phyloP scores from a whole-genome alignment of 179 eudicot species.

The Heliamphora pulchella region DNA sequence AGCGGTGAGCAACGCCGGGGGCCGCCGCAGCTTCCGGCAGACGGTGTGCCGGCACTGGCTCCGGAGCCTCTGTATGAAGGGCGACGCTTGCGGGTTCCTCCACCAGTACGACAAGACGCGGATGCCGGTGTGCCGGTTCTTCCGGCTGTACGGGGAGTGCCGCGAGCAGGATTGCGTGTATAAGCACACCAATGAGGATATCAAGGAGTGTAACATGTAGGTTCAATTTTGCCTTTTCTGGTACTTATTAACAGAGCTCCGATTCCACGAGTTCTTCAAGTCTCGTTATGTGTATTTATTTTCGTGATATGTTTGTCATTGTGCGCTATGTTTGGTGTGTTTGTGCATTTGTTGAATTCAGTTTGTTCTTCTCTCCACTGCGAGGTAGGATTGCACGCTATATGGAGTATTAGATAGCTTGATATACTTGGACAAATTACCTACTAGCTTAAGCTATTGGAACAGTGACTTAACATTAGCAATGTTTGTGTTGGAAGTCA shows the following conservation, averaged over 20 bases:
- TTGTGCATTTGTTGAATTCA: no score
- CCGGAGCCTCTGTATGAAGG: constrained; percentile 96
- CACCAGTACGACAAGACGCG: constrained; percentile 67
- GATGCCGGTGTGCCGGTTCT: constrained; percentile 92
- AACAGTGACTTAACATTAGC: no score
- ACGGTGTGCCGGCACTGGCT: constrained; percentile 99
- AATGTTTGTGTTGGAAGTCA: background rate
- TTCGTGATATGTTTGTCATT: no score
- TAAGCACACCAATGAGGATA: constrained; percentile 91
- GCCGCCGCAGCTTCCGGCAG: constrained; percentile 79
- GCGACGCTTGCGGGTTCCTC: constrained; percentile 34
- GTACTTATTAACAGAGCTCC: background rate
- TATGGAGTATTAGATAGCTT: no score
- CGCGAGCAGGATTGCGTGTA: constrained; percentile 97
- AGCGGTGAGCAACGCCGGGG: constrained; percentile 23
- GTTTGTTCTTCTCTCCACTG: no score
- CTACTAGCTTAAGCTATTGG: no score
- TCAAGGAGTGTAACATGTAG: constrained; percentile 97
- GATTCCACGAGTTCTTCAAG: no score
- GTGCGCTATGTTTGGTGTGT: background rate
- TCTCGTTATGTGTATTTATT: no score
- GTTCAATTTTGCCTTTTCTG: constrained; percentile 5
- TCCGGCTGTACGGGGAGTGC: constrained; percentile 81
- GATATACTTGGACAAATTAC: no score
- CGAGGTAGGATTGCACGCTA: no score